Conservation (phyloP, 202 grass and related monocot species). For the Digitaria exilis region DNA sequence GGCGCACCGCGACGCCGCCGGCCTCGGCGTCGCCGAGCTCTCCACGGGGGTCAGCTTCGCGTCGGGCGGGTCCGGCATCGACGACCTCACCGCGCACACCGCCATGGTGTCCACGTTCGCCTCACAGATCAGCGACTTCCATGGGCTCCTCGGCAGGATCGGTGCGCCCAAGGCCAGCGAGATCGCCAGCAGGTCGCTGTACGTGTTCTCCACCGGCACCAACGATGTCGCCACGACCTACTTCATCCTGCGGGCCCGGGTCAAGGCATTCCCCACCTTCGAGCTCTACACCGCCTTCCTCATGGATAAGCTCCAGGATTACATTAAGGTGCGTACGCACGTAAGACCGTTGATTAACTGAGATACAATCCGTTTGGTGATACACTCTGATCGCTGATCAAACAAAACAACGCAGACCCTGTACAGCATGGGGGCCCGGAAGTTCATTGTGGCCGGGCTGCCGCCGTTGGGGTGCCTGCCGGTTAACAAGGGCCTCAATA, state of each 20-base stretch:
- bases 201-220: slow-evolving; percentile 56
- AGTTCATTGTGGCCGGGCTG: slow-evolving; percentile 60
- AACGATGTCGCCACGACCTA: slow-evolving; percentile 69
- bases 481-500: slow-evolving; percentile 38
- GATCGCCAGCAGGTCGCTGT: slow-evolving; percentile 44
- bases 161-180: slow-evolving; percentile 28
- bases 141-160: slow-evolving; percentile 39
- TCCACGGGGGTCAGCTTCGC: slow-evolving; percentile 68
- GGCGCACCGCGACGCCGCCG: slow-evolving; percentile 31
- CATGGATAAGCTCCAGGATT: slow-evolving; percentile 31
- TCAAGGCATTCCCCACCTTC: slow-evolving; percentile 39
- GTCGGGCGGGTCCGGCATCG: slow-evolving; percentile 67
- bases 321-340: slow-evolving; percentile 40
- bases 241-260: slow-evolving; percentile 37
- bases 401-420: slow-evolving; percentile 40
- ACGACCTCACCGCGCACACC: slow-evolving; percentile 48
- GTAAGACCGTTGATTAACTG: neutral
- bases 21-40: slow-evolving; percentile 27
- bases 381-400: neutral
- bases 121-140: slow-evolving; percentile 53
- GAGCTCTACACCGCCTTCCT: slow-evolving; percentile 55
- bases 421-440: slow-evolving; percentile 58
- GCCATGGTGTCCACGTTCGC: slow-evolving; percentile 42
- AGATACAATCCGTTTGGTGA: neutral
- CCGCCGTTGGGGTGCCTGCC: slow-evolving; percentile 76